phyloP scores from a whole-genome alignment of 1,284 basidiomycete species.

The Boletus albobrunnescens region DNA sequence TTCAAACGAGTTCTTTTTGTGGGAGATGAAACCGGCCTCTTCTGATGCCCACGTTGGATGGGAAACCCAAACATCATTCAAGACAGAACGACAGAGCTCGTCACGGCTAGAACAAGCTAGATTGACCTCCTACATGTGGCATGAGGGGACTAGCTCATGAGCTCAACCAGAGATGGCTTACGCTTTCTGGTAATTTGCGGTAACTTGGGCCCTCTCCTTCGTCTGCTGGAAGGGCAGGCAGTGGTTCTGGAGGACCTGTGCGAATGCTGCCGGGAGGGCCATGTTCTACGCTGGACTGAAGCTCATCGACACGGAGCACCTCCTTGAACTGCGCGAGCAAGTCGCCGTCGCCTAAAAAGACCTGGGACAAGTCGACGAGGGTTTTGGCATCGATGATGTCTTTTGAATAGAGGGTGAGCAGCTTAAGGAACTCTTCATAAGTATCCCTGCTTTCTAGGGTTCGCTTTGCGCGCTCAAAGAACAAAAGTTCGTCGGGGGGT shows the following conservation, averaged over 20 bases:
- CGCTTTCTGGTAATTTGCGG: constrained; percentile 81
- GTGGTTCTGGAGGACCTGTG: constrained; percentile 61
- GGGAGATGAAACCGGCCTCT: constrained; percentile 88
- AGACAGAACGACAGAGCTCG: constrained; percentile 91
- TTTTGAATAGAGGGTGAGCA: constrained; percentile 76
- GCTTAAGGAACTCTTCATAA: constrained; percentile 82
- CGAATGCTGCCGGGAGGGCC: constrained; percentile 77
- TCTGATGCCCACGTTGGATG: constrained; percentile 98
- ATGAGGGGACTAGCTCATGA: constrained; percentile 10
- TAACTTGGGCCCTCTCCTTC: constrained; percentile 87
- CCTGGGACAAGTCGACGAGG: constrained; percentile 75
- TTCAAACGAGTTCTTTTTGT: constrained; percentile 97
- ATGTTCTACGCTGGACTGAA: constrained; percentile 62
- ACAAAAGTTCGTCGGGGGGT: constrained; percentile 82
- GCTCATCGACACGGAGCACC: constrained; percentile 75
- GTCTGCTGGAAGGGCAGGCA: constrained; percentile 66
- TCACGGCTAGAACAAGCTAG: constrained; percentile 94
- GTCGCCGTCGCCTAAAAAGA: constrained; percentile 80
- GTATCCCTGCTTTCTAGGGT: constrained; percentile 68
- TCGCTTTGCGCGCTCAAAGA: constrained; percentile 90
- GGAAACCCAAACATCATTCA: constrained; percentile 96
- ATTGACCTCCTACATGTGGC: constrained; percentile 67
- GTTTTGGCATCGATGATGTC: constrained; percentile 88
- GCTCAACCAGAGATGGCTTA: constrained; percentile 34
- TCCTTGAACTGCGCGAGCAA: constrained; percentile 86